Conservation (phyloP, 305 asterid genomes). For the Coffea humblotiana region DNA sequence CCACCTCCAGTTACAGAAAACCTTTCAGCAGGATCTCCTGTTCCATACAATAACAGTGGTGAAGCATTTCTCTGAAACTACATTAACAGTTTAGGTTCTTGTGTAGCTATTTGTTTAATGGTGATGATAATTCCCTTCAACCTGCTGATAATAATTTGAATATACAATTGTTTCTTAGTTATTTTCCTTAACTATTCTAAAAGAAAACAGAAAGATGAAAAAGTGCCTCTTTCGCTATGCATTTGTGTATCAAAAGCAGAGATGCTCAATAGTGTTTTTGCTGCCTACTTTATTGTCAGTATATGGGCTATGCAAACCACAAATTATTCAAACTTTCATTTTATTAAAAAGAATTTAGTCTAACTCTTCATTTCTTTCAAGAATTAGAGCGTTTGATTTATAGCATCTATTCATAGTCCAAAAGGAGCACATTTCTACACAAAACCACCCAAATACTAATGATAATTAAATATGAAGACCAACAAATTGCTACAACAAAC, state of each 20-base stretch:
- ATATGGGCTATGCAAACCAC: not conserved
- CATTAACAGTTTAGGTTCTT: not conserved
- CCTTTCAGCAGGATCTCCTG: constrained; percentile 18
- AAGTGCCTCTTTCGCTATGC: not conserved
- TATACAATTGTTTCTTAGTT: not conserved
- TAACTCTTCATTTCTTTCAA: no score
- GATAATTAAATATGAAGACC: no score
- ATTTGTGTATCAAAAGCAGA: not conserved
- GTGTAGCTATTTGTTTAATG: not conserved
- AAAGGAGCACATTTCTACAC: no score
- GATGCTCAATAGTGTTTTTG: not conserved
- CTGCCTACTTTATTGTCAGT: not conserved
- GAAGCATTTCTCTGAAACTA: constrained; percentile 2
- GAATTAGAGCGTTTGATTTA: no score
- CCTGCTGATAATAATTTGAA: not conserved
- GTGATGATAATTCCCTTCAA: no score
- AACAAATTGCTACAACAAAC: no score
- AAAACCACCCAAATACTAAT: no score
- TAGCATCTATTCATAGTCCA: no score
- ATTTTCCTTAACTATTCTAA: not conserved
- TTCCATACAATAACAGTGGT: constrained; percentile 13
- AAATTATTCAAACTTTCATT: no score
- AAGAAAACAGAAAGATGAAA: not conserved
- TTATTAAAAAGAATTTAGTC: no score
- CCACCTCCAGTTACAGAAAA: constrained; percentile 26